Conservation (phyloP, 371 early-diverging fungal species). For the Rhizopus delemar region DNA sequence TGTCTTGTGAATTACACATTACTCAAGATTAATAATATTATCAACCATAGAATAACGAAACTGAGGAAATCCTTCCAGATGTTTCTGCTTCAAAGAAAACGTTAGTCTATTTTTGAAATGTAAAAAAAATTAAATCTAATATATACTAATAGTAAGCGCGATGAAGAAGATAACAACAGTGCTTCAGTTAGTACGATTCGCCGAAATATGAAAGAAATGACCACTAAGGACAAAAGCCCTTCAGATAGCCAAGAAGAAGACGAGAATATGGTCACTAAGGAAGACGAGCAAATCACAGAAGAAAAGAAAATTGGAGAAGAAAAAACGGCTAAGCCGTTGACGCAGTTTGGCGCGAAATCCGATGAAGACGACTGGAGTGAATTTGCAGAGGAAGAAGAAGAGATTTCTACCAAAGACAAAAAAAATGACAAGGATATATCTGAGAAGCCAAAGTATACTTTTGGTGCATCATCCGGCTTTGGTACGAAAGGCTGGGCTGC, state of each 20-base stretch:
- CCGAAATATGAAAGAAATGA: slow-evolving; percentile 49
- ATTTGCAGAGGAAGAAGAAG: slow-evolving; percentile 40
- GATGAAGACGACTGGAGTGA: slow-evolving; percentile 47
- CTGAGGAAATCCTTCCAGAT: slow-evolving; percentile 16
- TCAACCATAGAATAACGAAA: not conserved
- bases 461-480: slow-evolving; percentile 52
- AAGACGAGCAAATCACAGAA: slow-evolving; percentile 6
- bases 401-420: slow-evolving; percentile 9
- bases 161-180: slow-evolving; percentile 21
- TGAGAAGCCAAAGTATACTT: slow-evolving; percentile 44
- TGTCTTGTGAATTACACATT: not conserved
- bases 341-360: slow-evolving; percentile 35
- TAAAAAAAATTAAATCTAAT: slow-evolving; percentile 2
- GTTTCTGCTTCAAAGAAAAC: slow-evolving; percentile 46
- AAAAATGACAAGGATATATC: slow-evolving; percentile 7
- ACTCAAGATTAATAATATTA: not conserved
- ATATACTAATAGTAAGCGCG: slow-evolving; percentile 34
- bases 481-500: slow-evolving; percentile 48
- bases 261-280: slow-evolving; percentile 11
- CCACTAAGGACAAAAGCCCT: slow-evolving; percentile 39
- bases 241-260: slow-evolving; percentile 21
- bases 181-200: slow-evolving; percentile 44
- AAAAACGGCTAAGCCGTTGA: slow-evolving; percentile 2
- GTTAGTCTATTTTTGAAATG: slow-evolving; percentile 18
- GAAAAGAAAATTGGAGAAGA: no score